Base-by-base conservation (phyloP, 805 yeast species). In the Candida tibetensis region DNA sequence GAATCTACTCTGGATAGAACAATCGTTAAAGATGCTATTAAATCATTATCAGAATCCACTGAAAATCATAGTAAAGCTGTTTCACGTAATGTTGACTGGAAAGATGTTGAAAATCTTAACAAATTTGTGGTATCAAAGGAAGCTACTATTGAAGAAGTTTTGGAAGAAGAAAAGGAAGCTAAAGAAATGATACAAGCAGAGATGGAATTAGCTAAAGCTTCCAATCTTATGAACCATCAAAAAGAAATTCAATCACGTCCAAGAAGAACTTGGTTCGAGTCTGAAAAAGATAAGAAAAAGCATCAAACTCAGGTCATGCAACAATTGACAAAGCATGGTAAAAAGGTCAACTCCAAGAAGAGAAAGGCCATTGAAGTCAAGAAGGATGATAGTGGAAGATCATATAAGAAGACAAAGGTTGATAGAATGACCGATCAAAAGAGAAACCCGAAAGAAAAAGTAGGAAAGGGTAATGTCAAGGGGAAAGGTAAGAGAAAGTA, bases 181-280 rank as follows among this genome's bases (percentile, higher is more conserved):
- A 91, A 91, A 64, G 95, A 88, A 58, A 70, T 91, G 35, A 60
- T 87, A 19, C 77, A 77, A 39, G 98, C 97, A 1, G 99, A 93
- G 67, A 83, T 88, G 85, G 93, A 93, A 58, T 62, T 91, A 32
- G 76, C 75, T 47, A 87, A 85, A 60, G 95, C 95, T 40, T 85
- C 84, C 53, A 93, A 93, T 60, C 52, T 93, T 58, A 65, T 93
- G 46, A 83, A 77, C 55, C 89, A 85, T 52, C 78, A 79, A 48
- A 77, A 76, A 37, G 98, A 93, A 62, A 93, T 93, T 55, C 75
- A 78, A 47, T 69, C 96, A 1, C 77, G 97, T 55, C 98, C 99
- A 23, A 88, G 78, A 62, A 80, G 99, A 67, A 93, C 99, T 0
- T 93, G 99, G 99, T 91, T 93, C 62, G 91, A 87, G 64, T 54